Base-by-base conservation (phyloP, 768 basidiomycete genomes). In the Chalciporus piperatus region DNA sequence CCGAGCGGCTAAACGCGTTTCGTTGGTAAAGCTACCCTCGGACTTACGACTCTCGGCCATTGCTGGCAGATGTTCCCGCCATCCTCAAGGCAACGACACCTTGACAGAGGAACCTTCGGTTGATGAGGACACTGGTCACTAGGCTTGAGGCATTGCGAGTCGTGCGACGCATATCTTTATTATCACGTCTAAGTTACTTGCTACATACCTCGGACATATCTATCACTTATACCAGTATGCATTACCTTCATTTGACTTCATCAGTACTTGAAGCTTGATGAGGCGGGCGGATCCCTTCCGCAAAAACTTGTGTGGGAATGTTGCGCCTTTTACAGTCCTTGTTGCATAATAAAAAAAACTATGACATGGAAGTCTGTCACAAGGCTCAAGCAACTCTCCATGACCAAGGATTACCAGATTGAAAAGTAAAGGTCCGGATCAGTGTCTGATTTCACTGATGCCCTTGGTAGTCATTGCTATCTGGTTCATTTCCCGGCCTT, bases 1-100 rank as follows among this genome's bases (percentile, higher is more conserved):
- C 2, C 83, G 85, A 43, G 87, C 85, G 32, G 90, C 89, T 13
- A 87, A 90, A 59, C 85, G 91, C 9, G 92, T 93, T 9, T 93
- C 90, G 10, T 73, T 93, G 39, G 87, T 92, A 40, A 78, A 80
- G 52, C 67, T 92, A 22, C 89, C 90, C 20, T 81, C 87, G 10
- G 72, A 75, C 47, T 63, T 80, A 51, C 67, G 69, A 46, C 58
- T 70, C 45, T 56, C 59, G 10, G 45, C 46, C 27, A 52, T 66
- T 25, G 27, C 59, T 45, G 47, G 59, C 38, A 68, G 55, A 32
- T 33, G 61, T 25, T 53, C 54, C 27, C 41, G 43, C 17, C 44
- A 47, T 25, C 47, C 35, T 40, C 47, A 49, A 48, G 48, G 28
- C 16, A 39, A 45, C 10, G 12, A 41, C 8, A n/a, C 27, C 12